A percentile compares a stretch with the other conserved stretches of the same genome.
Evolutionary conservation across 2,329 filamentous ascomycete genomes (phyloP).

Genomic region (Epichloe gansuensis): DNA sequence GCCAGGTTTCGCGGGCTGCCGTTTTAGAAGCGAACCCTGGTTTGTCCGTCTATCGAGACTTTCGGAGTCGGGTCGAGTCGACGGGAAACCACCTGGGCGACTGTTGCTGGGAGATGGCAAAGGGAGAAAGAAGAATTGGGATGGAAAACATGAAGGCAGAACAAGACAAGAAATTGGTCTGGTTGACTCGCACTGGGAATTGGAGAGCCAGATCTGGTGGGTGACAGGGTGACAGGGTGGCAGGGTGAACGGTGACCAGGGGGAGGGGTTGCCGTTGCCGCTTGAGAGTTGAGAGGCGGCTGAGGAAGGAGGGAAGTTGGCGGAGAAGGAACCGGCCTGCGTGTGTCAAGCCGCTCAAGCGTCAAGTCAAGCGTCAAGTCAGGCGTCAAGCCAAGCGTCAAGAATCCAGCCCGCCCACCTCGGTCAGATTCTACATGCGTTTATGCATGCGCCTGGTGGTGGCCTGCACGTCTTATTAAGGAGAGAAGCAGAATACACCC

Average conservation of each 20-base stretch:
- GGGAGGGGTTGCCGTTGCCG: not conserved
- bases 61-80: not conserved
- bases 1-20: slow-evolving; percentile 4
- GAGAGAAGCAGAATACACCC: too few species aligned
- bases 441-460: too few species aligned
- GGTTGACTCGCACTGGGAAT: slow-evolving; percentile 1
- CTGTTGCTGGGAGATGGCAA: not conserved
- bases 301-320: not conserved
- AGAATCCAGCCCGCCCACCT: too few species aligned
- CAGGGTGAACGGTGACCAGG: not conserved
- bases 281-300: not conserved
- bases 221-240: not conserved
- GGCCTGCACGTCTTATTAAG: too few species aligned
- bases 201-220: slow-evolving; percentile 1
- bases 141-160: not conserved
- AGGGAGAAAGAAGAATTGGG: not conserved
- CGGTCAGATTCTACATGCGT: too few species aligned
- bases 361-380: too few species aligned
- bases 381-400: too few species aligned
- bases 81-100: not conserved
- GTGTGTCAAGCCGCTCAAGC: too few species aligned
- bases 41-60: not conserved
- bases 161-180: not conserved
- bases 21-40: slow-evolving; percentile 4
- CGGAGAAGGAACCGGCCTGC: not conserved